phyloP scores from a whole-genome alignment of 2,329 filamentous ascomycete species.

The Rachicladosporium sp. region DNA sequence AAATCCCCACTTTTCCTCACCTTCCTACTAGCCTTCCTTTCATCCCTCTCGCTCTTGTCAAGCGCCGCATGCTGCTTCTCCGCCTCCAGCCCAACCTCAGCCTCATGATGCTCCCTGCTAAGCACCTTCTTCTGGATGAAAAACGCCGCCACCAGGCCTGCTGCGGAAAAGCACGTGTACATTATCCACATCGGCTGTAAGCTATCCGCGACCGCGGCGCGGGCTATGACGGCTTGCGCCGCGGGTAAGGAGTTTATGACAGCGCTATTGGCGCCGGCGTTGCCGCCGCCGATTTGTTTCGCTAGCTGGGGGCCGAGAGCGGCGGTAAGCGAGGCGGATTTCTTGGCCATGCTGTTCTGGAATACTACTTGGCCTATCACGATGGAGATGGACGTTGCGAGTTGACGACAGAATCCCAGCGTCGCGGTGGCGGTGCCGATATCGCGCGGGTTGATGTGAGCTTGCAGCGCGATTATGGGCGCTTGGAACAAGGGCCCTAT shows the following conservation, averaged over 20 bases:
- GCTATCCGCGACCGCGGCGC: slow-evolving; percentile 31
- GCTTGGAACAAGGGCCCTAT: slow-evolving; percentile 58
- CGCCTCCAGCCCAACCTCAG: slow-evolving; percentile 36
- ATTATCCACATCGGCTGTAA: slow-evolving; percentile 39
- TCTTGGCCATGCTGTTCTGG: slow-evolving; percentile 57
- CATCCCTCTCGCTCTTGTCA: slow-evolving; percentile 13
- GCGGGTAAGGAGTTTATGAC: slow-evolving; percentile 42
- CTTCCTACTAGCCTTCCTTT: slow-evolving; percentile 10
- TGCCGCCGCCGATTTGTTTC: slow-evolving; percentile 41
- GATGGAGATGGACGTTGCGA: slow-evolving; percentile 55
- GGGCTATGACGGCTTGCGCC: slow-evolving; percentile 30
- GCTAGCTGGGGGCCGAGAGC: slow-evolving; percentile 42
- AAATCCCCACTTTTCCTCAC: not conserved
- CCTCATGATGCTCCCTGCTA: slow-evolving; percentile 34
- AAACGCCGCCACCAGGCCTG: slow-evolving; percentile 27
- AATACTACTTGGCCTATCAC: slow-evolving; percentile 67
- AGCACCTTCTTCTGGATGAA: slow-evolving; percentile 31
- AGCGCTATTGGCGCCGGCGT: slow-evolving; percentile 49
- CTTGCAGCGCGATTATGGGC: slow-evolving; percentile 56
- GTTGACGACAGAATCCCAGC: slow-evolving; percentile 55
- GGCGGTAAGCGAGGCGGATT: slow-evolving; percentile 35
- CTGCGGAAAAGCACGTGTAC: slow-evolving; percentile 30
- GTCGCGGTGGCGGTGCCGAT: slow-evolving; percentile 58
- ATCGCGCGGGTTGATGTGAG: slow-evolving; percentile 47
- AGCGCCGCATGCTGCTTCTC: slow-evolving; percentile 27